These are phyloP conservation scores for Hansenula sp. DNA, from an alignment of 1,139 yeast species.

Conservation along the genomic window DNA sequence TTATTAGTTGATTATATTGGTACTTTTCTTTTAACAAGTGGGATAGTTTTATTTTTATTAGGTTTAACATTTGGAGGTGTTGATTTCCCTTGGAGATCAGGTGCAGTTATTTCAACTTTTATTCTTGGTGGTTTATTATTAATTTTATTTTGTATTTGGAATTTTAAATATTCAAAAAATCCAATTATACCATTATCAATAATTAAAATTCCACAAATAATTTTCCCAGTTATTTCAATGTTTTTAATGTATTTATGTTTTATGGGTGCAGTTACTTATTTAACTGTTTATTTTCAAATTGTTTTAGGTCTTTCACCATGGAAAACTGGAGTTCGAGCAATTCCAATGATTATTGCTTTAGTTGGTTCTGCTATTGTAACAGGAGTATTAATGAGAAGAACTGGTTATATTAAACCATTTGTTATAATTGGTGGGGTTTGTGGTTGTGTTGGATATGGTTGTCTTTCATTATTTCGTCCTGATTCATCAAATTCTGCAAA, in stretches of 20 bases:
- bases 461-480: constrained; percentile 37
- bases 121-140: constrained; percentile 46
- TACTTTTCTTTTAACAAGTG: constrained; percentile 35
- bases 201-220: constrained; percentile 17
- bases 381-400: constrained; percentile 41
- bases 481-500: constrained; percentile 33
- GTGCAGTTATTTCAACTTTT: constrained; percentile 50
- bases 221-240: constrained; percentile 33
- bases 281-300: constrained; percentile 55
- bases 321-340: constrained; percentile 53
- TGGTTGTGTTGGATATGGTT: constrained; percentile 50
- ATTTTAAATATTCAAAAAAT: constrained; percentile 37
- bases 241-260: constrained; percentile 39
- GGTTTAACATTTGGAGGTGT: constrained; percentile 51
- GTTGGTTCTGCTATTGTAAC: constrained; percentile 38
- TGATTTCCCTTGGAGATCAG: constrained; percentile 46
- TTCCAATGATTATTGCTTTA: constrained; percentile 51
- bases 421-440: constrained; percentile 39
- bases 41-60: constrained; percentile 40
- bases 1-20: constrained; percentile 45
- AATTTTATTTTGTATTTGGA: constrained; percentile 41
- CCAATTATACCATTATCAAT: constrained; percentile 46
- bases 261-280: constrained; percentile 37
- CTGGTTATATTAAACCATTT: constrained; percentile 45
- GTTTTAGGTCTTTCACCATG: constrained; percentile 53